Percentiles rank a stretch among this genome's conserved stretches.
Evolutionary conservation across 2,329 filamentous ascomycete species (phyloP).

Genomic region (Cytospora mali): DNA sequence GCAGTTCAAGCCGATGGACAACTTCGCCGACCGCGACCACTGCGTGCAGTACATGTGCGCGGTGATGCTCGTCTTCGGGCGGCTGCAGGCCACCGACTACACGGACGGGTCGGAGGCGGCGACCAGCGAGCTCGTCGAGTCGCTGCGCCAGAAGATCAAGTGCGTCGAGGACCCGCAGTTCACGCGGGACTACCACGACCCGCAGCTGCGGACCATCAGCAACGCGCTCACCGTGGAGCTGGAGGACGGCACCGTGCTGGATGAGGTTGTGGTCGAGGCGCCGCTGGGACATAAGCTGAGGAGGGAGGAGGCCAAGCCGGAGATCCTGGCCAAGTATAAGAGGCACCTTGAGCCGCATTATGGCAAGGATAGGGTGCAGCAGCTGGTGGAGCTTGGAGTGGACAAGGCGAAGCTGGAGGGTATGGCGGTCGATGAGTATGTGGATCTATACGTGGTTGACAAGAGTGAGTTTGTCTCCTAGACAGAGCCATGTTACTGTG

Average conservation of each 20-base stretch:
- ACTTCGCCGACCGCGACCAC: constrained; percentile 99
- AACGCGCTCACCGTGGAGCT: constrained; percentile 95
- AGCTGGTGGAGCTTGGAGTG: constrained; percentile 79
- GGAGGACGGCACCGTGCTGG: constrained; percentile 88
- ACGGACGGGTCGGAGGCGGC: constrained; percentile 90
- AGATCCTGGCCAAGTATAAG: constrained; percentile 95
- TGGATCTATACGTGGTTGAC: constrained; percentile 67
- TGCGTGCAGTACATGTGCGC: constrained; percentile 99
- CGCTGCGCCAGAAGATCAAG: constrained; percentile 87
- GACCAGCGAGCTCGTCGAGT: constrained; percentile 85
- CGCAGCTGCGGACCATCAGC: constrained; percentile 89
- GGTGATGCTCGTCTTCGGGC: constrained; percentile 94
- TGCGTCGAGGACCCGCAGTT: constrained; percentile 96
- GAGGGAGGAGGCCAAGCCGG: constrained; percentile 95
- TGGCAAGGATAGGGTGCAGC: constrained; percentile 72
- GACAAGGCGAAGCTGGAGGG: constrained; percentile 75
- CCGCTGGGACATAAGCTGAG: constrained; percentile 90
- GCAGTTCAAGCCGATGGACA: constrained; percentile 99
- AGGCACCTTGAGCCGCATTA: constrained; percentile 87
- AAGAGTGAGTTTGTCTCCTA: constrained; percentile 28
- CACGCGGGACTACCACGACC: constrained; percentile 94
- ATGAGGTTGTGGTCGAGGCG: constrained; percentile 90
- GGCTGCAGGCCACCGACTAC: constrained; percentile 92
- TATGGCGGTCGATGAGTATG: constrained; percentile 88
- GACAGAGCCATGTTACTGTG: not conserved